Base-by-base conservation (phyloP, 1,139 yeast species). In the Lipomyces yarrowii region DNA sequence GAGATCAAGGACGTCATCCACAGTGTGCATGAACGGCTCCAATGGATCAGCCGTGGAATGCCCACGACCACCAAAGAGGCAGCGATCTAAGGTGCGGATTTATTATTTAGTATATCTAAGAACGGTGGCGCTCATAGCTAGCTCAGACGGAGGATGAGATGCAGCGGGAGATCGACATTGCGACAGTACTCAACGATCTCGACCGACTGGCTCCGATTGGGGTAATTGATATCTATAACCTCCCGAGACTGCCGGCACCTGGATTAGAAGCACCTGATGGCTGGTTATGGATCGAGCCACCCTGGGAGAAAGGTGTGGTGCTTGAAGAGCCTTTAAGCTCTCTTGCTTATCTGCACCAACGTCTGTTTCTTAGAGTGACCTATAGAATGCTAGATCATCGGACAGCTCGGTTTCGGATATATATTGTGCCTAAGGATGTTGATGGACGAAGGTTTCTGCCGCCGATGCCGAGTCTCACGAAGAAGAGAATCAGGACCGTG, bases 211-310 rank as follows among this genome's bases (percentile, higher is more conserved):
- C 80, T 0, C 84, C 86, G 0, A 73, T 86, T 0, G 91, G 90
- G 0, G 77, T 82, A 0, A 70, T 87, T 1, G 78, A 78, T 70
- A 76, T 84, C 61, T 74, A 75, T 62, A 77, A 81, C 51, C 70
- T 81, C 1, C 88, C 89, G 0, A 64, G 73, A 8, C 63, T 76
- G 1, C 76, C 77, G 0, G 69, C 75, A 7, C 70, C 72, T 2
- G 79, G 79, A 0, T 37, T 73, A 0, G 68, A 61, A n/a, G 77
- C 81, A 0, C 77, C 79, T 1, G 82, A 77, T 73, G 83, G 78
- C 0, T 87, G 90, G 90, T 74, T 68, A 65, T 86, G 89, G 90
- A 75, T 84, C 35, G 86, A 68, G 71, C 76, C 68, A 18, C 62
- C 37, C 42, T 74, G 67, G 33, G 21, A 56, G 2, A 62, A 73